phyloP scores from a whole-genome alignment of 257 asterid species.

The Fraxinus pennsylvanica region DNA sequence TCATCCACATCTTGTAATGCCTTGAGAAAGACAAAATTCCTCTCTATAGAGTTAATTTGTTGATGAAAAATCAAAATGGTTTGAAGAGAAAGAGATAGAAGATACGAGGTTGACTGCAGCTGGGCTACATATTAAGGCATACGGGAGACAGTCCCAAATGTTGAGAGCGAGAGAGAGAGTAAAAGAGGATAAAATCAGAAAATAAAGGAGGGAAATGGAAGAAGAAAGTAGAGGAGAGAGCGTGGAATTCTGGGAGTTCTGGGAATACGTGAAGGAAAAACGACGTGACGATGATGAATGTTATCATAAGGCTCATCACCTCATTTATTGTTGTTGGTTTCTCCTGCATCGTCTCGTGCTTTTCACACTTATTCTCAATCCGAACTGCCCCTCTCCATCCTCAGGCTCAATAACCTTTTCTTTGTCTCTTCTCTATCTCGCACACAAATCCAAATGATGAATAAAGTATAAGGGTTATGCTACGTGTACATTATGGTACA shows the following conservation, averaged over 20 bases:
- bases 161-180: not conserved
- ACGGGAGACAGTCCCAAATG: slow-evolving; percentile 1
- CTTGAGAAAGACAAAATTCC: too few relatives aligned
- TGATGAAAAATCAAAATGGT: slow-evolving; percentile 25
- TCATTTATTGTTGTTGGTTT: slow-evolving; percentile 60
- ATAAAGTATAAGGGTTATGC: too few relatives aligned
- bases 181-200: not conserved
- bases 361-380: slow-evolving; percentile 92
- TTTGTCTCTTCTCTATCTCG: slow-evolving; percentile 19
- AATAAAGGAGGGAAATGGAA: slow-evolving; percentile 3
- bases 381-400: slow-evolving; percentile 65
- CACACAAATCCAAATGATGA: too few relatives aligned
- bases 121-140: not conserved
- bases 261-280: slow-evolving; percentile 65
- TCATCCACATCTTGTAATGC: slow-evolving; percentile 77
- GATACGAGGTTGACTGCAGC: slow-evolving; percentile 49
- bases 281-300: slow-evolving; percentile 97
- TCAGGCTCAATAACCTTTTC: slow-evolving; percentile 22
- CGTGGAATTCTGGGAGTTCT: slow-evolving; percentile 69
- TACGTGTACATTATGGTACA: too few relatives aligned
- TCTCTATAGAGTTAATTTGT: too few relatives aligned
- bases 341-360: slow-evolving; percentile 56
- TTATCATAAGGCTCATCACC: slow-evolving; percentile 85
- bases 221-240: slow-evolving; percentile 20
- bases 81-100: slow-evolving; percentile 41